A percentile compares a stretch with the other conserved stretches of the same genome.
Conservation (phyloP, 1,284 basidiomycete species). For the Leccinum pachyderme region DNA sequence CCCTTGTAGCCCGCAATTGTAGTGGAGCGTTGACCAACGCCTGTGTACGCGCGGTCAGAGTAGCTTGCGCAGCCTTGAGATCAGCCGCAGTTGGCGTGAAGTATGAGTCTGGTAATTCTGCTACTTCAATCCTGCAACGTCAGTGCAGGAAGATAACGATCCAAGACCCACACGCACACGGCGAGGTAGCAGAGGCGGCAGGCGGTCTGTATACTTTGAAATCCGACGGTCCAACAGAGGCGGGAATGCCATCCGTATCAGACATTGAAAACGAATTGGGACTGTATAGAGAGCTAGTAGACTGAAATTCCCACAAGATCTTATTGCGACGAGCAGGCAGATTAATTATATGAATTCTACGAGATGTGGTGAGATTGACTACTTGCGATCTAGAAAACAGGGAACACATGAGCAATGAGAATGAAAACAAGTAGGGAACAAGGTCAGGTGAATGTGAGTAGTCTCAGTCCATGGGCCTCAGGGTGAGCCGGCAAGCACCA, state of each 20-base stretch:
- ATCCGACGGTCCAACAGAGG: constrained; percentile 12
- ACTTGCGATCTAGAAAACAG: background rate
- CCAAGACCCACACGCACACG: constrained; percentile 25
- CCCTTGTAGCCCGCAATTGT: constrained; percentile 65
- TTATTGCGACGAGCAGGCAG: constrained; percentile 12
- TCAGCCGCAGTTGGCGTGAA: constrained; percentile 76
- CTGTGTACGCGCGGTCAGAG: constrained; percentile 59
- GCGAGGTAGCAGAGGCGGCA: constrained; percentile 11
- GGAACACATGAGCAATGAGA: constrained; percentile 12
- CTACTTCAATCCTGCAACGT: constrained; percentile 22
- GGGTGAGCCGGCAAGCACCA: constrained; percentile 67
- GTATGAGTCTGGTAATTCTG: constrained; percentile 64
- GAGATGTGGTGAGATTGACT: background rate
- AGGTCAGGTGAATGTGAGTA: constrained; percentile 46
- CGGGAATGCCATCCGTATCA: constrained; percentile 15
- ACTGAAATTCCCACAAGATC: constrained; percentile 17
- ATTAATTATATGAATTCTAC: constrained; percentile 9
- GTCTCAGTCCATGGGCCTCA: constrained; percentile 71
- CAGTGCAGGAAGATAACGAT: constrained; percentile 8
- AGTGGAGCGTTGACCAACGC: constrained; percentile 77
- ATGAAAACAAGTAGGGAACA: background rate
- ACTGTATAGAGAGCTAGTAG: constrained; percentile 15
- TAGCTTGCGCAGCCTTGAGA: constrained; percentile 66
- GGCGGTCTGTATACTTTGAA: constrained; percentile 53
- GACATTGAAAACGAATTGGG: constrained; percentile 24